Evolutionary conservation across 208 protist genomes (phyloP), one percentile per base, ranked within the genome.

Genomic region (Leishmania tarentolae): DNA sequence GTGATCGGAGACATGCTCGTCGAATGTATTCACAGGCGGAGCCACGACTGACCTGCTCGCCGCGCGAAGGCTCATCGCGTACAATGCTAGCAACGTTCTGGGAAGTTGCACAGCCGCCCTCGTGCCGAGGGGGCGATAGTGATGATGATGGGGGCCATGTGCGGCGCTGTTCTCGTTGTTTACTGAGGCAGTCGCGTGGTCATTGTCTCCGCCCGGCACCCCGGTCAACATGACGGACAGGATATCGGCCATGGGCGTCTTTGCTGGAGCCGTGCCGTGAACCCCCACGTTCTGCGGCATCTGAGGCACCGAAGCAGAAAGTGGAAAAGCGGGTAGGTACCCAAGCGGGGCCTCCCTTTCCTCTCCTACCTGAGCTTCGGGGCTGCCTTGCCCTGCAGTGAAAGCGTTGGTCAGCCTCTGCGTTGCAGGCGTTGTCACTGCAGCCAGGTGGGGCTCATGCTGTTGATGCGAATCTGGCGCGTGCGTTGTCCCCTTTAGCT

Each of bases 21-120:
- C 69, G 28, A 73, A 6, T 24, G 21, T 17, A 50, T 73, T 6
- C 42, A 35, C 28, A 73, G 35, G 44, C 44, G 50, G 44, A n/a
- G 69, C 19, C 11, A 35, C 50, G 6, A 40, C 6, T 76, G 50
- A 63, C 6, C 74, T n/a, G 40, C 24, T 11, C 40, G 76, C 47
- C 13, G 46, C 74, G 65, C 42, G 52, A 3, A 70, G 47, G 4
- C 59, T 71, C 81, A 84, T 75, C 57, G 77, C 50, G 47, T 84
- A 69, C 68, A 80, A n/a, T 15, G 81, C 81, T 19, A 84, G 81
- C 9, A 80, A 47, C 50, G 81, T 78, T 3, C 73, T 75, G 40
- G 81, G 76, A 61, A 84, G 70, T 50, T 37, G 68, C 56, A 66
- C 61, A 21, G 73, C 63, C n/a, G 66, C 19, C 9, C 5, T 46